Percentiles rank a stretch among this genome's conserved stretches.
Evolutionary conservation across 495 filamentous ascomycete genomes (phyloP).

Genomic region (Bacidia rubella): DNA sequence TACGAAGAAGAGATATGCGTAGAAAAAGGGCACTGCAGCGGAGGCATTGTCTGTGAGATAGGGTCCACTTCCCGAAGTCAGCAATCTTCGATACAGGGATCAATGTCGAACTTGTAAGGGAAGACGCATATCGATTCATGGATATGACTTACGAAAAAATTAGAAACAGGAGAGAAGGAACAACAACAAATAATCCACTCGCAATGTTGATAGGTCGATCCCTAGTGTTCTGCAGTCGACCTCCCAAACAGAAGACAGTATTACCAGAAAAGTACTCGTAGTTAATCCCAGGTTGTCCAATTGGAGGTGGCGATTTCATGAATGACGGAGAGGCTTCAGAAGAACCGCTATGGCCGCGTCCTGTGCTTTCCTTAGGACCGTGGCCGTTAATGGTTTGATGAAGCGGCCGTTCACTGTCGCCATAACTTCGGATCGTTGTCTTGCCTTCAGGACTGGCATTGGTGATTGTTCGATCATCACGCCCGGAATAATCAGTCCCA

Average conservation of each 20-base stretch:
- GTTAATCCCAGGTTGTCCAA: constrained; percentile 48
- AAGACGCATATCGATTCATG: too few relatives aligned
- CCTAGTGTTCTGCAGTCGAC: constrained; percentile 73
- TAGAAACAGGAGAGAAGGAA: constrained; percentile 75
- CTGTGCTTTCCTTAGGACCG: constrained; percentile 40
- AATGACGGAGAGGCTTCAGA: constrained; percentile 54
- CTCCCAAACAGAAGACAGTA: constrained; percentile 74
- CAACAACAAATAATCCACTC: constrained; percentile 62
- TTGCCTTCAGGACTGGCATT: constrained; percentile 62
- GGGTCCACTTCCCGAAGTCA: constrained; percentile 41
- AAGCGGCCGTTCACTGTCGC: constrained; percentile 62
- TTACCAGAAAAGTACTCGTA: constrained; percentile 89
- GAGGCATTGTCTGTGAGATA: constrained; percentile 87
- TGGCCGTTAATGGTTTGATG: constrained; percentile 41
- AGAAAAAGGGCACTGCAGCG: constrained; percentile 80
- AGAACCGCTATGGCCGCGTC: constrained; percentile 65
- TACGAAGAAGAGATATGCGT: constrained; percentile 79
- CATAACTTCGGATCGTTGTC: constrained; percentile 48
- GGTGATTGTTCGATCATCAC: constrained; percentile 49
- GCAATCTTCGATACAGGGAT: constrained; percentile 6
- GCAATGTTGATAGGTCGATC: constrained; percentile 85
- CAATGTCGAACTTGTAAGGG: too few relatives aligned
- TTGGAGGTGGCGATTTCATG: constrained; percentile 21
- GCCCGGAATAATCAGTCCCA: constrained; percentile 67
- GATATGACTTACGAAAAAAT: constrained; percentile 50